Evolutionary conservation across 805 yeast genomes (phyloP).

Genomic region (Candida vaughaniae): DNA sequence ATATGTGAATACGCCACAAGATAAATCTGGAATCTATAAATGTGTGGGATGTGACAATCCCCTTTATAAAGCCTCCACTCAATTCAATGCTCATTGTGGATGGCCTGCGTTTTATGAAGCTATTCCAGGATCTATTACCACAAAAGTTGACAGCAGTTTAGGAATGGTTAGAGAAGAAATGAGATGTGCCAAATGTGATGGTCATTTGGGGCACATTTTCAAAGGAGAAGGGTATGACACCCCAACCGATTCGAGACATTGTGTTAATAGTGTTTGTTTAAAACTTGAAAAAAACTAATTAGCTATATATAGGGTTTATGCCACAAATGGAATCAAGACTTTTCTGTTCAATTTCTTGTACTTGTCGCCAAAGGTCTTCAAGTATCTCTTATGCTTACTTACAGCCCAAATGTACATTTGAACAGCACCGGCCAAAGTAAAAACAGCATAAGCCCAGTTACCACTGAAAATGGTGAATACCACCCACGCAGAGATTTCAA

Average conservation of each 20-base stretch:
- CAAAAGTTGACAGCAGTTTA: conserved; percentile 55
- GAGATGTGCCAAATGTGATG: conserved; percentile 84
- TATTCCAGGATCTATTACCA: conserved; percentile 70
- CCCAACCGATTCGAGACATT: conserved; percentile 90
- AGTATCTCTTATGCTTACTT: conserved; percentile 72
- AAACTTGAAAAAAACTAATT: conserved; percentile 45
- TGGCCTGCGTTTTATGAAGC: conserved; percentile 98
- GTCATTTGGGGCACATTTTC: conserved; percentile 95
- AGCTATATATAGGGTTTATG: conserved; percentile 28
- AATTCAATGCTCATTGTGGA: conserved; percentile 91
- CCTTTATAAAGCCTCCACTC: conserved; percentile 72
- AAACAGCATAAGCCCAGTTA: conserved; percentile 74
- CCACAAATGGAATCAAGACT: conserved; percentile 72
- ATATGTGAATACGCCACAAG: conserved; percentile 52
- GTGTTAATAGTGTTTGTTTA: conserved; percentile 85
- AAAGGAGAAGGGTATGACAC: conserved; percentile 88
- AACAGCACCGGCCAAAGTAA: conserved; percentile 63
- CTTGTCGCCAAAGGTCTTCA: conserved; percentile 66
- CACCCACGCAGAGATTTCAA: conserved; percentile 79
- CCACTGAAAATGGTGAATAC: conserved; percentile 67
- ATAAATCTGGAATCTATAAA: conserved; percentile 60
- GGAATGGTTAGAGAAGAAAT: conserved; percentile 91
- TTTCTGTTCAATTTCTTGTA: conserved; percentile 76
- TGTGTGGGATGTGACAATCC: conserved; percentile 89
- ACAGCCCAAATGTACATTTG: conserved; percentile 95